Conservation (phyloP, 257 asterid genomes). For the Solanum chilense region DNA sequence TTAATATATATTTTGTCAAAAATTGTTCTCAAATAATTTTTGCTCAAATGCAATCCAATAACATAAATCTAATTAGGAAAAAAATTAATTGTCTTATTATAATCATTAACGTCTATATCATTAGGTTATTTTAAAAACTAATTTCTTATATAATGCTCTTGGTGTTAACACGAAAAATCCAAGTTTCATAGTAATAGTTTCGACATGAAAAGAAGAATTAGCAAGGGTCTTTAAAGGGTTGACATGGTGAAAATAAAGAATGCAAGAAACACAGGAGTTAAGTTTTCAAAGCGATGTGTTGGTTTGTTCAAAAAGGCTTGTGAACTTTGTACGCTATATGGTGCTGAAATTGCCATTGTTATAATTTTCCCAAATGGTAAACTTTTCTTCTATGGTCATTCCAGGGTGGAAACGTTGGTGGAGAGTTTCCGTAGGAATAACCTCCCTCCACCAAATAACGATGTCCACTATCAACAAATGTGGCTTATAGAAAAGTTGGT, state of each 20-base stretch:
- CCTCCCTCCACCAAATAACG: background rate
- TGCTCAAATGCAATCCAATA: background rate
- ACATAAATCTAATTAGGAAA: background rate
- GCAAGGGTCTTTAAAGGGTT: slow-evolving; percentile 14
- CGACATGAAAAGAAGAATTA: background rate
- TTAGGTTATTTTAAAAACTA: background rate
- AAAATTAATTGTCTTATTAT: background rate
- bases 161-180: background rate
- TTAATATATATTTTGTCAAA: background rate
- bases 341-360: slow-evolving; percentile 30
- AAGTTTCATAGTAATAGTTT: background rate
- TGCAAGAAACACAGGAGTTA: slow-evolving; percentile 45
- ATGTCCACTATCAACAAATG: slow-evolving; percentile 7
- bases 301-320: slow-evolving; percentile 13
- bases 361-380: slow-evolving; percentile 45
- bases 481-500: slow-evolving; percentile 30
- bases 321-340: slow-evolving; percentile 54
- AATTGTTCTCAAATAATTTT: background rate
- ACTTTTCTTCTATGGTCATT: slow-evolving; percentile 48
- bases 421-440: background rate
- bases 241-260: slow-evolving; percentile 36
- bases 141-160: background rate
- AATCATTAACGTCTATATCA: background rate
- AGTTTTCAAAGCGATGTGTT: slow-evolving; percentile 54
- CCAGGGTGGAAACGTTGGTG: slow-evolving; percentile 18